phyloP scores from a whole-genome alignment of 768 basidiomycete species.

The Boletus pseudo-olivaceus region DNA sequence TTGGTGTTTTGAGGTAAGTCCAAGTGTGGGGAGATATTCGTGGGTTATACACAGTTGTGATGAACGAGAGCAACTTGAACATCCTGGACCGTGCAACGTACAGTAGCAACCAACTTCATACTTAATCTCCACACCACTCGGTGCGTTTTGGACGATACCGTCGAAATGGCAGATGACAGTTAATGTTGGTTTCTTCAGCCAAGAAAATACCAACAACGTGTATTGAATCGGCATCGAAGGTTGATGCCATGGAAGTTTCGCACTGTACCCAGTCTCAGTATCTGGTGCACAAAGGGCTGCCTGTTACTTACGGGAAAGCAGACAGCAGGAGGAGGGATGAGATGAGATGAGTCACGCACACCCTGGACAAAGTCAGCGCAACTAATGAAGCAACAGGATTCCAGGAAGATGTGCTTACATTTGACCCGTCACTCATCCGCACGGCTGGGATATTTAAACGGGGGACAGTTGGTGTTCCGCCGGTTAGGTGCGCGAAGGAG shows the following conservation, averaged over 20 bases:
- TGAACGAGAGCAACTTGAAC: neutral
- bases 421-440: too few relatives aligned
- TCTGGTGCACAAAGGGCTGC: neutral
- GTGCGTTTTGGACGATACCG: neutral
- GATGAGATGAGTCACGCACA: neutral
- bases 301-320: neutral
- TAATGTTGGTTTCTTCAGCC: neutral
- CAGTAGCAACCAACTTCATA: neutral
- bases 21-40: neutral
- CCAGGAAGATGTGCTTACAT: neutral
- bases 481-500: neutral
- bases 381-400: neutral
- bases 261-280: neutral
- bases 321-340: neutral
- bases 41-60: neutral
- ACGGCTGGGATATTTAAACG: neutral
- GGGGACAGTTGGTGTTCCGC: neutral
- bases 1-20: neutral
- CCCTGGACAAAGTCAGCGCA: neutral
- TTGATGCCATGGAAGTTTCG: neutral
- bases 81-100: neutral
- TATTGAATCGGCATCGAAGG: neutral
- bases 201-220: neutral
- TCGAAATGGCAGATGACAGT: neutral
- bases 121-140: neutral